Percentiles rank a stretch among this genome's conserved stretches.
phyloP scores from a whole-genome alignment of 2,329 filamentous ascomycete species.

The Botrytis cinerea region DNA sequence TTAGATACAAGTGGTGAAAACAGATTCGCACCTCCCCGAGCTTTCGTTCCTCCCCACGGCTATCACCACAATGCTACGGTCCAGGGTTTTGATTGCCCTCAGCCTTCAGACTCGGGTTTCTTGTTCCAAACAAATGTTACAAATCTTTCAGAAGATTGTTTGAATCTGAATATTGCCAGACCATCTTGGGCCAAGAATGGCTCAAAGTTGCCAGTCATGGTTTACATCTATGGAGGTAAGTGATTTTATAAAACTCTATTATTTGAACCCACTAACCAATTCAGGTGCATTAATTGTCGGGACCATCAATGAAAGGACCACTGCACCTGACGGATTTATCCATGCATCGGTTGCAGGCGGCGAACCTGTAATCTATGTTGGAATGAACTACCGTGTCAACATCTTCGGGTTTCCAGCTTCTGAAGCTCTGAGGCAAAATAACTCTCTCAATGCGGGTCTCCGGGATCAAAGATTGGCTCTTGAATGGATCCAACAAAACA shows the following conservation, averaged over 20 bases:
- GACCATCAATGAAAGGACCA: constrained; percentile 27
- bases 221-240: constrained; percentile 69
- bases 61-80: constrained; percentile 45
- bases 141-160: constrained; percentile 58
- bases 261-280: not conserved
- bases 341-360: constrained; percentile 49
- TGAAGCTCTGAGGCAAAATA: constrained; percentile 44
- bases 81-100: constrained; percentile 50
- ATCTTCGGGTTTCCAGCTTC: constrained; percentile 69
- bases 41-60: constrained; percentile 41
- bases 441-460: constrained; percentile 44
- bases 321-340: constrained; percentile 49
- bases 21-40: constrained; percentile 49
- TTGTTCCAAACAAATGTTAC: constrained; percentile 45
- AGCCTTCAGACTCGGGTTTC: constrained; percentile 42
- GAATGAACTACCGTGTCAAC: constrained; percentile 55
- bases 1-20: constrained; percentile 49
- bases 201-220: constrained; percentile 62
- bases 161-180: constrained; percentile 59
- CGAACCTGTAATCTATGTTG: constrained; percentile 56
- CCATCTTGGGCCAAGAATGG: constrained; percentile 54
- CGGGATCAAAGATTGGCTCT: constrained; percentile 44
- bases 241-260: constrained; percentile 35
- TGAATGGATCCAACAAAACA: constrained; percentile 60
- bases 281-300: constrained; percentile 29